Base-by-base conservation (phyloP, 768 basidiomycete species). In the Pleurotus sapidus region DNA sequence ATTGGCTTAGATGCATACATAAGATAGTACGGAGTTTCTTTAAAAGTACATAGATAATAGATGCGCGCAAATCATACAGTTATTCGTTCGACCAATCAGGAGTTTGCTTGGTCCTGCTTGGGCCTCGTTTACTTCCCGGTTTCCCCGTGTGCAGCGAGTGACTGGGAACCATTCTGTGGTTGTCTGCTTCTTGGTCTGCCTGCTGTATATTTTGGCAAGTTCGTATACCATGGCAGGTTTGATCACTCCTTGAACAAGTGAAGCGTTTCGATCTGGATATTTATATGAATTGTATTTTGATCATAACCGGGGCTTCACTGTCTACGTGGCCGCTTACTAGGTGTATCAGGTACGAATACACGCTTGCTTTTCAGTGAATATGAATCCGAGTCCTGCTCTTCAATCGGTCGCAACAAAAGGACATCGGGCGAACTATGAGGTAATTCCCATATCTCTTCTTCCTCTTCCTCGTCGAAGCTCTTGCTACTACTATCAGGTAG, bases 401-500 rank as follows among this genome's bases (percentile, higher is more conserved):
- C 55, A 27, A 38, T 24, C 15, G 64, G 64, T 30, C 64, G 64
- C 43, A 80, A 59, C 2, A 76, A 63, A 5, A 77, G 59, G 8
- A 79, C 57, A 58, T 77, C 74, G 1, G 79, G 81, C 7, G 79
- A 80, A 34, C 73, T 75, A 34, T 34, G 8, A 24, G 75, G 71
- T 17, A 80, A 64, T 64, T 71, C 68, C 64, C 76, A 73, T 18
- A 77, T 75, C 17, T 77, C 80, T 18, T 72, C 71, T 1, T 57
- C 62, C 11, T 71, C 71, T 8, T 73, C 71, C 5, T 67, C 70
- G 17, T 62, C 68, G 15, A 47, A 55, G 5, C 39, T 38, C 12
- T 49, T 46, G 25, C 54, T 30, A 25, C 54, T 30, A 25, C 45
- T 49, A 2, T 18, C 20, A 3, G 46, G 23, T 15, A 49, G 54